Evolutionary conservation across 352 stramenopile genomes (phyloP), one percentile per base, ranked within the genome.

Genomic region (Phytophthora pseudosyringae): DNA sequence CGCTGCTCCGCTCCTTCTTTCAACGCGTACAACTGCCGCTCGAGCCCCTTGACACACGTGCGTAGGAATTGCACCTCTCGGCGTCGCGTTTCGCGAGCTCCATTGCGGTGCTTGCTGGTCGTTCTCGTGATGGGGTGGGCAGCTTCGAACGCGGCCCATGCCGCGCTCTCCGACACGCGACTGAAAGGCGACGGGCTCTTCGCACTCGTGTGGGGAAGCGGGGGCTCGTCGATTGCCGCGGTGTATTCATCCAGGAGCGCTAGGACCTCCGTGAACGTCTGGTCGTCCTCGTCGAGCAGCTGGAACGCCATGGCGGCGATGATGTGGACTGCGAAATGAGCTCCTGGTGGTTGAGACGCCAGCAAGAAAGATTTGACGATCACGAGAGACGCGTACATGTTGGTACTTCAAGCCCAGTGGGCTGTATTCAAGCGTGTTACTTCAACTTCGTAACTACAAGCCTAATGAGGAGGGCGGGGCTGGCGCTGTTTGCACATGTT

Each of bases 21-120:
- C 31, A 66, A 25, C 13, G 65, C 59, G 7, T 49, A 21, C 21
- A 73, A 25, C 32, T 69, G 65, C 33, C 46, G 60, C 32, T 73
- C 51, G 12, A 73, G 35, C 2, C 67, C 54, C 36, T 61, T 66
- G 43, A 60, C 46, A 32, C 61, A 49, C 6, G 40, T 66, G 39
- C 52, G 56, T 0, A 63, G 56, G 32, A 61, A 78, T 57, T 65
- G 36, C 13, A 80, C 59, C 59, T 80, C 72, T 28, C 60, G 40
- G 7, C 67, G 52, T 16, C 69, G 69, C 65, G 71, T 52, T 51
- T 80, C 69, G 0, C 72, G 56, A 13, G 72, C 72, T 13, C 69
- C 58, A 41, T 80, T 80, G 39, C 61, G 68, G 44, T 80, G 63
- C 49, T 73, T 78, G 7, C 56, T 73, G 6, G 61, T 50, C 18